Evolutionary conservation across 2,329 filamentous ascomycete genomes (phyloP).

Genomic region (Rhynchosporium agropyri): DNA sequence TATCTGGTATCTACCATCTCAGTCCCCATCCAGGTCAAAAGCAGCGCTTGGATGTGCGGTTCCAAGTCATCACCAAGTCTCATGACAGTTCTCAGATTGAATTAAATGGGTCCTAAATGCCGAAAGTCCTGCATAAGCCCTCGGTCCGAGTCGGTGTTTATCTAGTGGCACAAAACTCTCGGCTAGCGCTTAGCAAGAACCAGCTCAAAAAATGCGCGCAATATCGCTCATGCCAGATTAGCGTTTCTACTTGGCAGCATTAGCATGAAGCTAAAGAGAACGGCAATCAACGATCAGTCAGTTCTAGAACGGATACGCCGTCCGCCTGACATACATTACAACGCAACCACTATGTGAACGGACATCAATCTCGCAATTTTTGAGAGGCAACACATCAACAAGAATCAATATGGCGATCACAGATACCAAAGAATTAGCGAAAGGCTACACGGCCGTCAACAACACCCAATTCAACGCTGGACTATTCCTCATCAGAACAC

Average conservation of each 20-base stretch:
- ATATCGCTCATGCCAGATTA: not conserved
- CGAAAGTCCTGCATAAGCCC: too few species aligned
- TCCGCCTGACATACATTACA: not conserved
- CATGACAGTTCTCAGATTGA: too few species aligned
- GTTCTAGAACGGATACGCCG: not conserved
- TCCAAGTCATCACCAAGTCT: too few species aligned
- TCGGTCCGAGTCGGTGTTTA: too few species aligned
- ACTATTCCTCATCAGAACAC: conserved; percentile 18
- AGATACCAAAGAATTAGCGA: conserved; percentile 28
- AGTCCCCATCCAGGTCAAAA: too few species aligned
- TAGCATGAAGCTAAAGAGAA: not conserved
- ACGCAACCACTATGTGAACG: not conserved
- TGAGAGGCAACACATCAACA: not conserved
- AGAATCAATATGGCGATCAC: conserved; percentile 13
- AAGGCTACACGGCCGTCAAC: conserved; percentile 24
- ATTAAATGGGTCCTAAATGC: too few species aligned
- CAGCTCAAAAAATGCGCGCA: not conserved
- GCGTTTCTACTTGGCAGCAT: not conserved
- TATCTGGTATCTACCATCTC: too few species aligned
- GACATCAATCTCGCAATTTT: not conserved
- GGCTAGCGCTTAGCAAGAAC: too few species aligned
- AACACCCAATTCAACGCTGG: conserved; percentile 22
- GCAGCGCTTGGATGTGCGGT: too few species aligned
- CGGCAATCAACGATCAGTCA: not conserved
- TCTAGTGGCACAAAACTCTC: too few species aligned